These are phyloP conservation scores for Macadamia tetraphylla DNA, from an alignment of 164 flowering plant species.

Conservation along the genomic window DNA sequence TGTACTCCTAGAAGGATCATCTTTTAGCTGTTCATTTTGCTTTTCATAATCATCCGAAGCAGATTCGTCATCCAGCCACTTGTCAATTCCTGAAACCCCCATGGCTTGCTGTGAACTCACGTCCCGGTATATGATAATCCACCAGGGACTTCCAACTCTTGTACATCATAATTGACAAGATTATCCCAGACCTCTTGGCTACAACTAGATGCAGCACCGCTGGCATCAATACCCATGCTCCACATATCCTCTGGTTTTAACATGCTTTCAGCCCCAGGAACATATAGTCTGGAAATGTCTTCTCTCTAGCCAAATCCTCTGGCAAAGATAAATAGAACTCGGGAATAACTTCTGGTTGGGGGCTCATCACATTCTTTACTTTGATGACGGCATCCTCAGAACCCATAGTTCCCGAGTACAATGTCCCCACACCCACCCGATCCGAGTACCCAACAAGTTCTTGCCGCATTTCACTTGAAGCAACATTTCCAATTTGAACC, in stretches of 20 bases:
- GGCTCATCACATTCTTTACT: conserved; percentile 32
- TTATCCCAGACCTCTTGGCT: conserved; percentile 46
- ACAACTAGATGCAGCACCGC: conserved; percentile 33
- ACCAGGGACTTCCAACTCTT: conserved; percentile 31
- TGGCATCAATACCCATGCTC: conserved; percentile 42
- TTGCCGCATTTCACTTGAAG: conserved; percentile 21
- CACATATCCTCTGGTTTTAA: conserved; percentile 42
- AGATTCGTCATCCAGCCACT: conserved; percentile 35
- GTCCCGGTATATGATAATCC: conserved; percentile 51
- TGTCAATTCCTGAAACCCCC: conserved; percentile 38
- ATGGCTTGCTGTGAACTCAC: conserved; percentile 33
- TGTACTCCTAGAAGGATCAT: conserved; percentile 13
- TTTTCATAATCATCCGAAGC: conserved; percentile 26
- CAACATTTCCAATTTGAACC: conserved; percentile 20
- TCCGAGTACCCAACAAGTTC: conserved; percentile 19
- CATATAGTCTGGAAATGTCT: conserved; percentile 25
- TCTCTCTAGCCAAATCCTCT: conserved; percentile 35
- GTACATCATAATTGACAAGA: conserved; percentile 27
- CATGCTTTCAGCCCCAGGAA: conserved; percentile 29
- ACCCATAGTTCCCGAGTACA: conserved; percentile 12
- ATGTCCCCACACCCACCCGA: conserved; percentile 15
- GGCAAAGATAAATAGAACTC: conserved; percentile 40
- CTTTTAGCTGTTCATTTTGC: conserved; percentile 18
- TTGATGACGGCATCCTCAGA: conserved; percentile 20
- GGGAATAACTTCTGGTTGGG: conserved; percentile 16